Conservation (phyloP, 1,284 basidiomycete genomes). For the Ustilago lituana region DNA sequence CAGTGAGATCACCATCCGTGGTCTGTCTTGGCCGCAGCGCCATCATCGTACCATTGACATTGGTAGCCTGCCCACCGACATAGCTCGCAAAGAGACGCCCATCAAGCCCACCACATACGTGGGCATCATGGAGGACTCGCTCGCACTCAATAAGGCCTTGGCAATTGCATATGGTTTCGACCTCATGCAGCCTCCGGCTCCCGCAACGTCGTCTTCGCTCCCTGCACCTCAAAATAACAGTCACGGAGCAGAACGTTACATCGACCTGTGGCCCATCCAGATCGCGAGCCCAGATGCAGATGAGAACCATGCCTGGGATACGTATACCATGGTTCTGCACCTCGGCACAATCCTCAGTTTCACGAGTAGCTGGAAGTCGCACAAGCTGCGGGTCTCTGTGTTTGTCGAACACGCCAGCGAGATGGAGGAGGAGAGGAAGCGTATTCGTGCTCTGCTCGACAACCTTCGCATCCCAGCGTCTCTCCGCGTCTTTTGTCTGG, state of each 20-base stretch:
- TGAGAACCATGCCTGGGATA: constrained; percentile 63
- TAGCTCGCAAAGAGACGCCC: constrained; percentile 60
- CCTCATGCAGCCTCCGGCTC: constrained; percentile 52
- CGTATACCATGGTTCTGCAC: constrained; percentile 67
- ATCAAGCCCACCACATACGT: constrained; percentile 62
- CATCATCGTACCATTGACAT: constrained; percentile 42
- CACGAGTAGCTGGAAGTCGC: constrained; percentile 64
- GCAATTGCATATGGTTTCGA: constrained; percentile 65
- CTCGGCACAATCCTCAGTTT: constrained; percentile 66
- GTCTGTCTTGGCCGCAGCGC: constrained; percentile 36
- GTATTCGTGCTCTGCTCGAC: constrained; percentile 62
- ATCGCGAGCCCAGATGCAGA: constrained; percentile 59
- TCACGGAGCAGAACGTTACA: constrained; percentile 47
- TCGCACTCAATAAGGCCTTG: constrained; percentile 65
- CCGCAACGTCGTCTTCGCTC: constrained; percentile 15
- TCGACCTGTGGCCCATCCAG: constrained; percentile 66
- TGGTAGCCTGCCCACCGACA: constrained; percentile 58
- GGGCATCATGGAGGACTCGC: constrained; percentile 66
- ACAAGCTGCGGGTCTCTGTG: constrained; percentile 64
- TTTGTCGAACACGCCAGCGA: constrained; percentile 65
- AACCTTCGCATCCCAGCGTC: constrained; percentile 65
- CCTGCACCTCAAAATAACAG: constrained; percentile 15
- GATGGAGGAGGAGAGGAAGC: constrained; percentile 56
- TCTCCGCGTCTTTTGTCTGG: constrained; percentile 63
- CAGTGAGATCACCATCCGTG: constrained; percentile 60